These are phyloP conservation scores for Puccinia sorghi DNA, from an alignment of 1,284 basidiomycete species.

Conservation along the genomic window DNA sequence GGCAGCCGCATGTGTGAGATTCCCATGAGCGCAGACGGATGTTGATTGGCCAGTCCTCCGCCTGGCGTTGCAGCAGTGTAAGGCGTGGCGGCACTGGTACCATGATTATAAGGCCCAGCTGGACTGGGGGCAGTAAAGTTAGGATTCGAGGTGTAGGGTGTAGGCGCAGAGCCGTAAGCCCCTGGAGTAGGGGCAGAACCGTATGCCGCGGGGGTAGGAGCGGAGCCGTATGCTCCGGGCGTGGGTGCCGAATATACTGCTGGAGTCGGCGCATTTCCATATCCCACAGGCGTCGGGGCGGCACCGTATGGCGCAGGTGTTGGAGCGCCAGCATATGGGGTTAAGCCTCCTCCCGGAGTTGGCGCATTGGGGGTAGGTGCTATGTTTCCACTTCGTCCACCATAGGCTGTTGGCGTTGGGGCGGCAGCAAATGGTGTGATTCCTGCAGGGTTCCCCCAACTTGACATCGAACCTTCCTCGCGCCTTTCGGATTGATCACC, in stretches of 20 bases:
- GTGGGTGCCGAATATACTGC: slow-evolving; percentile 57
- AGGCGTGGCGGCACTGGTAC: slow-evolving; percentile 52
- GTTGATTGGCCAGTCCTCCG: slow-evolving; percentile 35
- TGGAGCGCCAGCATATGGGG: slow-evolving; percentile 48
- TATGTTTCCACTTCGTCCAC: slow-evolving; percentile 51
- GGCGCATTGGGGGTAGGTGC: slow-evolving; percentile 54
- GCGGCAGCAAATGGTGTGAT: slow-evolving; percentile 54
- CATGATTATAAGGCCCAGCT: slow-evolving; percentile 55
- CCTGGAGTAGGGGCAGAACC: slow-evolving; percentile 52
- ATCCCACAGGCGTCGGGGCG: slow-evolving; percentile 57
- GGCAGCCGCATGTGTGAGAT: slow-evolving; percentile 50
- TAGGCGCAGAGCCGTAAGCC: slow-evolving; percentile 58
- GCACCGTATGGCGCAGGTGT: slow-evolving; percentile 52
- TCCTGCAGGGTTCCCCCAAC: slow-evolving; percentile 53
- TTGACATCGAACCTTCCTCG: slow-evolving; percentile 53
- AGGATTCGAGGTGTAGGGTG: slow-evolving; percentile 58
- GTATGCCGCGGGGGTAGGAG: slow-evolving; percentile 59
- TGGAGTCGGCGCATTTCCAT: slow-evolving; percentile 61
- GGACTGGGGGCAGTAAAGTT: slow-evolving; percentile 59
- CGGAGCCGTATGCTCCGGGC: slow-evolving; percentile 56
- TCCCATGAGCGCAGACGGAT: slow-evolving; percentile 49
- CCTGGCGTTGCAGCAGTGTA: slow-evolving; percentile 53
- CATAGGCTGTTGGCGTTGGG: slow-evolving; percentile 53
- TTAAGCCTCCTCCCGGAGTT: slow-evolving; percentile 57
- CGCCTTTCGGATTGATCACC: slow-evolving; percentile 53